Evolutionary conservation across 495 filamentous ascomycete species (phyloP).

Genomic region (Hypoxylon lenormandii): DNA sequence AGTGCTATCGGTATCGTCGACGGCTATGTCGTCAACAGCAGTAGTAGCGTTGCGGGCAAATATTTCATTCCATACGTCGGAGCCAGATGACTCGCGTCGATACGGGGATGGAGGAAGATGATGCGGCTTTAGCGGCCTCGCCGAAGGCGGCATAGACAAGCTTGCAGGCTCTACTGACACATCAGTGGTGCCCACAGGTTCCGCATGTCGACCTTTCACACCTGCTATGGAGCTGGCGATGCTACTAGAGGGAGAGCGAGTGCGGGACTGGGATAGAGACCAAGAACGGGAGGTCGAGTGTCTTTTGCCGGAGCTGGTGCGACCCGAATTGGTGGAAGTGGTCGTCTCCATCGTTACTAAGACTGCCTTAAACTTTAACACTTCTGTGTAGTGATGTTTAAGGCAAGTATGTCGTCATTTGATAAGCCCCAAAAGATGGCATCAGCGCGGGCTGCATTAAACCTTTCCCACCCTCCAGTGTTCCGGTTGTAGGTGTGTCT

Average conservation of each 20-base stretch:
- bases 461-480: not conserved
- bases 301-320: slow-evolving; percentile 34
- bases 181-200: slow-evolving; percentile 61
- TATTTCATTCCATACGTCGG: slow-evolving; percentile 51
- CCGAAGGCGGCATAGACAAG: slow-evolving; percentile 71
- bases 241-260: slow-evolving; percentile 52
- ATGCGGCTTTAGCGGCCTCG: slow-evolving; percentile 40
- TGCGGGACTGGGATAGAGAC: slow-evolving; percentile 44
- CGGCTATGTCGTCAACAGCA: slow-evolving; percentile 40
- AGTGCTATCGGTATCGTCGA: slow-evolving; percentile 59
- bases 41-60: slow-evolving; percentile 22
- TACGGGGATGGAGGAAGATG: slow-evolving; percentile 42
- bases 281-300: slow-evolving; percentile 49
- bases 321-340: slow-evolving; percentile 29
- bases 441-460: not conserved
- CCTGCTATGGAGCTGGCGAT: slow-evolving; percentile 53
- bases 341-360: slow-evolving; percentile 19
- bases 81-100: slow-evolving; percentile 51
- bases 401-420: slow-evolving; percentile 25
- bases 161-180: slow-evolving; percentile 66
- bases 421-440: slow-evolving; percentile 26
- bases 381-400: slow-evolving; percentile 27
- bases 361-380: slow-evolving; percentile 15
- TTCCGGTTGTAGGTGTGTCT: too few relatives aligned
- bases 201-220: slow-evolving; percentile 67